A percentile compares a stretch with the other conserved stretches of the same genome.
Evolutionary conservation across 140 eudicot genomes (phyloP).

Genomic region (Flaveria floridana): DNA sequence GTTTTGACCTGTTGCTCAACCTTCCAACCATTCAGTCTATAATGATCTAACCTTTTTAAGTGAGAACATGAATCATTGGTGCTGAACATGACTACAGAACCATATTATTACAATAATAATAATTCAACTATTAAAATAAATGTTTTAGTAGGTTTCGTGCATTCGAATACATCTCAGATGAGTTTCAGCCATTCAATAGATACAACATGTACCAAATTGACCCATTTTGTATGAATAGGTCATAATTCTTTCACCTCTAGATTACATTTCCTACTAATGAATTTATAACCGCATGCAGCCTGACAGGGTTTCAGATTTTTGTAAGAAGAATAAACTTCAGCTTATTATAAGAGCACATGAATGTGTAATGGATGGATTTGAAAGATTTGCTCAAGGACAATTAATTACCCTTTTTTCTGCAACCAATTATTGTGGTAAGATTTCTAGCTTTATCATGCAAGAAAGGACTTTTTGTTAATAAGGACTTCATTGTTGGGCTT

Average conservation of each 20-base stretch:
- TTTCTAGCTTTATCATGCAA: background rate
- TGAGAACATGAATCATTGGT: background rate
- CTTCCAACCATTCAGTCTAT: background rate
- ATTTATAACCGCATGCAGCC: conserved; percentile 59
- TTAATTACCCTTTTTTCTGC: conserved; percentile 94
- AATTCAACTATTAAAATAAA: background rate
- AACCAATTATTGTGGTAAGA: conserved; percentile 91
- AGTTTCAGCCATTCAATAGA: background rate
- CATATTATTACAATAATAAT: background rate
- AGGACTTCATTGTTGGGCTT: background rate
- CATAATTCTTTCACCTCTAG: background rate
- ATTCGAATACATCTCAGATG: background rate
- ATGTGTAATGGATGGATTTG: conserved; percentile 97
- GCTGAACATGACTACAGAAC: background rate
- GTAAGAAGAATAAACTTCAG: conserved; percentile 84
- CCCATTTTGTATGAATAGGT: background rate
- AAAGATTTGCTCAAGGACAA: conserved; percentile 95
- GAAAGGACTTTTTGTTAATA: background rate
- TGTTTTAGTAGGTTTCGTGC: background rate
- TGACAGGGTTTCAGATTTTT: conserved; percentile 87
- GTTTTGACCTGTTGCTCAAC: background rate
- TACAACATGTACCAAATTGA: background rate
- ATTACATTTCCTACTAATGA: background rate
- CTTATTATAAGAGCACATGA: conserved; percentile 95
- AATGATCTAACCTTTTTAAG: background rate